Conservation (phyloP, 2,329 filamentous ascomycete genomes). For the Verticillium dahliae region DNA sequence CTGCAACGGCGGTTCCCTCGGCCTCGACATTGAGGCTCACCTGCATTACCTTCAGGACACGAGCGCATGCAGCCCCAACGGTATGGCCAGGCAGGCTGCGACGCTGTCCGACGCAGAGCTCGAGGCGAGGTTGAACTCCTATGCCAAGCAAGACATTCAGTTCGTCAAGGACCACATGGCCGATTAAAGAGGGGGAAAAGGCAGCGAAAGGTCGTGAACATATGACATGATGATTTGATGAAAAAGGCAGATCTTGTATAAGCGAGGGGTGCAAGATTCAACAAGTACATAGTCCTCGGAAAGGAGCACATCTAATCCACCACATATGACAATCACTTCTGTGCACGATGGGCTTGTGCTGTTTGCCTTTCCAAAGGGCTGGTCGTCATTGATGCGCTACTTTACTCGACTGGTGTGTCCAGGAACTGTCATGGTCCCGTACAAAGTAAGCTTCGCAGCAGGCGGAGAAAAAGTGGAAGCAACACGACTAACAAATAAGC, state of each 20-base stretch:
- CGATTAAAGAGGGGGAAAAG: neutral
- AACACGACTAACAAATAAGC: too few relatives aligned
- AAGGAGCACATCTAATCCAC: neutral
- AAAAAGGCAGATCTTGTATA: neutral
- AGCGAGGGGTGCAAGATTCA: neutral
- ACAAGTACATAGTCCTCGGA: neutral
- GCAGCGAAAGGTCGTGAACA: neutral
- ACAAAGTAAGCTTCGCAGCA: too few relatives aligned
- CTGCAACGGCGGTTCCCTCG: constrained; percentile 45
- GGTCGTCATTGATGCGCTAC: too few relatives aligned
- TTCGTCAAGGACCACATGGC: constrained; percentile 4
- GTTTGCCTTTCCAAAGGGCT: too few relatives aligned
- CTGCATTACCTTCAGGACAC: constrained; percentile 40
- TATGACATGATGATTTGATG: neutral
- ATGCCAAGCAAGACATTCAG: constrained; percentile 25
- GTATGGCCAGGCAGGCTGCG: constrained; percentile 4
- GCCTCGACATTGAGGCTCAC: constrained; percentile 39
- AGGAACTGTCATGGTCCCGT: too few relatives aligned
- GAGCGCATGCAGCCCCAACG: constrained; percentile 27
- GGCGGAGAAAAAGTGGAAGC: too few relatives aligned
- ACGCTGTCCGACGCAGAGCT: constrained; percentile 27
- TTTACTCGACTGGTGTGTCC: too few relatives aligned
- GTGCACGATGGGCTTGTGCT: too few relatives aligned
- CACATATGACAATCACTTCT: neutral
- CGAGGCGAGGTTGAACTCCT: constrained; percentile 27